These are phyloP conservation scores for Ophryocystis elektroscirrha DNA, from an alignment of 169 alveolate genomes.

Conservation along the genomic window DNA sequence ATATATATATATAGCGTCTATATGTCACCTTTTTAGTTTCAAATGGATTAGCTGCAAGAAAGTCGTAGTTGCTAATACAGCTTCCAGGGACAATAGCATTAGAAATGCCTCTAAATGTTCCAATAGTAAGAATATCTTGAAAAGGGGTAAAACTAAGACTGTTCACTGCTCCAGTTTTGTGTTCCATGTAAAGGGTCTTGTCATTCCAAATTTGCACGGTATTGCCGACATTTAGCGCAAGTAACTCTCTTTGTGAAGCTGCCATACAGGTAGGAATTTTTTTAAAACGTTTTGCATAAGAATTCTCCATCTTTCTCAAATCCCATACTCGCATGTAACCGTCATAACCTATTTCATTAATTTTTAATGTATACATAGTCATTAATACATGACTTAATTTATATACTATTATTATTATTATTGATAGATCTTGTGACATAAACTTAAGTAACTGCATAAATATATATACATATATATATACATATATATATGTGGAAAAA, in stretches of 20 bases:
- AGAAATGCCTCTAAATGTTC: slow-evolving; percentile 40
- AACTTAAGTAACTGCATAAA: too few species aligned
- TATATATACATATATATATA: too few species aligned
- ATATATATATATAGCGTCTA: too few species aligned
- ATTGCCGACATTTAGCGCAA: slow-evolving; percentile 42
- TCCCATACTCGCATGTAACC: slow-evolving; percentile 61
- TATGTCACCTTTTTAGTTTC: slow-evolving; percentile 35
- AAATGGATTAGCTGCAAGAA: slow-evolving; percentile 53
- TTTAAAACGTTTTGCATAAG: too few species aligned
- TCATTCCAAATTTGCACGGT: slow-evolving; percentile 61
- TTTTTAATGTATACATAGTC: too few species aligned
- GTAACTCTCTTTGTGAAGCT: slow-evolving; percentile 51
- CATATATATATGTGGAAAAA: too few species aligned
- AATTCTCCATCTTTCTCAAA: slow-evolving; percentile 40
- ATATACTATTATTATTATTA: too few species aligned
- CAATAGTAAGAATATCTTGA: slow-evolving; percentile 62
- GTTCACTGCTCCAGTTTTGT: slow-evolving; percentile 31
- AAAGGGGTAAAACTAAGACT: slow-evolving; percentile 48
- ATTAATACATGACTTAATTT: too few species aligned
- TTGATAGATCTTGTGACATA: too few species aligned
- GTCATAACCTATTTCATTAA: slow-evolving; percentile 37
- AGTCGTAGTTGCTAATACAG: slow-evolving; percentile 62
- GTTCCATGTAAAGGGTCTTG: slow-evolving; percentile 30
- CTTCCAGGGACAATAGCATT: slow-evolving; percentile 63
- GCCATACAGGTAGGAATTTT: slow-evolving; percentile 26